Evolutionary conservation across 2,329 filamentous ascomycete genomes (phyloP), one percentile per base, ranked within the genome.

Genomic region (Cordyceps sp.): DNA sequence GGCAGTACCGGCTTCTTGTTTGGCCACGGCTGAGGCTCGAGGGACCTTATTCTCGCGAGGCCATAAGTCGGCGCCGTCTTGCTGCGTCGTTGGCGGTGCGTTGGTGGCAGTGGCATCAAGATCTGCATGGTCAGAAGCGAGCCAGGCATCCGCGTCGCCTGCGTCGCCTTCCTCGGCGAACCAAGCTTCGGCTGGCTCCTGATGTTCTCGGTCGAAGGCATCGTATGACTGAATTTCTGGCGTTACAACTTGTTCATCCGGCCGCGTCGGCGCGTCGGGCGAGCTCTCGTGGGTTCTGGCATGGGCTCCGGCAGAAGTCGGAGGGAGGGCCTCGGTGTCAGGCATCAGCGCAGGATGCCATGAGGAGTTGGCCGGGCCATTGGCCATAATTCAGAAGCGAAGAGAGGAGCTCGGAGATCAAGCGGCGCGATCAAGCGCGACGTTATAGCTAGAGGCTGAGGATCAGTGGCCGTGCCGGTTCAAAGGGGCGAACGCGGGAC

Each of bases 271-370:
- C 31, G 37, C 31, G 26, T 38, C 34, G 30, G 36, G 30, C 8
- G 28, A n/a, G n/a, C 10, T 21, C 17, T 25, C 33, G 14, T 24
- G 19, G 18, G 10, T 21, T 10, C 19, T 13, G 26, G 29, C 17
- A 12, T 31, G 19, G 10, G 19, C 7, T 6, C n/a, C 20, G 6
- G 23, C 16, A 6, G 19, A 9, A 13, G 19, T 18, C 22, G 26
- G 14, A 17, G 16, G 20, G 28, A 13, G 10, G 2, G 26, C 17
- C 4, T 20, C 21, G 34, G 37, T 41, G 36, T 51, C 50, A 21
- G 59, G 57, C 47, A 59, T 54, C 36, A 54, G 42, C 31, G 57
- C 55, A 40, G 57, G 54, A 40, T 59, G 53, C 56, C 57, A 58
- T 44, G 54, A 50, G 33, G 55, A 44, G 37, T 46, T 48, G 32